phyloP scores from a whole-genome alignment of 2,329 filamentous ascomycete genomes.

The Cytospora mali region DNA sequence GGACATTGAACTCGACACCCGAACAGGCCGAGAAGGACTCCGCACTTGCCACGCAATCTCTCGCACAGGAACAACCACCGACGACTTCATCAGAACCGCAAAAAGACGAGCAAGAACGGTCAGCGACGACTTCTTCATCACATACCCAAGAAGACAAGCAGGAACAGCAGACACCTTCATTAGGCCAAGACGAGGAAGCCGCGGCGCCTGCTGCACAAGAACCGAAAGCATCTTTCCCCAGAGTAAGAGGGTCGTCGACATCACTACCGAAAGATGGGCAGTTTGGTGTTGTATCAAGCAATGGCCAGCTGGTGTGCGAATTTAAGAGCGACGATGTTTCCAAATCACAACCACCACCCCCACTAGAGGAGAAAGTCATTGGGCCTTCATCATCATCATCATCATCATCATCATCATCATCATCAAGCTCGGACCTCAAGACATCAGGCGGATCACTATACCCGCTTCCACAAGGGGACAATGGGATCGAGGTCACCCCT shows the following conservation, averaged over 20 bases:
- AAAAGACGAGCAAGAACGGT: background rate
- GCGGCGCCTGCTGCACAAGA: background rate
- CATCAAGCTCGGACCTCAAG: background rate
- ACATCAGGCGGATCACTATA: background rate
- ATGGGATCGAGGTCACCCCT: too few species aligned
- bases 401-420: too few species aligned
- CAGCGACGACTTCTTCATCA: too few species aligned
- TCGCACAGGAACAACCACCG: background rate
- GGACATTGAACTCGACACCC: background rate
- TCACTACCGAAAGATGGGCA: conserved; percentile 1
- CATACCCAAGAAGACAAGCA: background rate
- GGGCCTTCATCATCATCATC: background rate
- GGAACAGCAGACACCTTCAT: background rate
- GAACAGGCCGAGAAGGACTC: background rate
- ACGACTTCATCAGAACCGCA: background rate
- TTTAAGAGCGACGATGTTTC: background rate
- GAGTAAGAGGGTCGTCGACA: background rate
- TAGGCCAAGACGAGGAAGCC: background rate
- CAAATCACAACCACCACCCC: background rate
- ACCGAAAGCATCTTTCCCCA: background rate
- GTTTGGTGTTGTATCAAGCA: conserved; percentile 8
- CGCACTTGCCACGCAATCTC: background rate
- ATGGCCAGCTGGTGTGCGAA: conserved; percentile 12
- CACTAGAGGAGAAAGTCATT: background rate
- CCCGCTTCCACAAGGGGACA: background rate